Conservation (phyloP, 1,139 yeast species). For the Debaryomycetaceae sp. region DNA sequence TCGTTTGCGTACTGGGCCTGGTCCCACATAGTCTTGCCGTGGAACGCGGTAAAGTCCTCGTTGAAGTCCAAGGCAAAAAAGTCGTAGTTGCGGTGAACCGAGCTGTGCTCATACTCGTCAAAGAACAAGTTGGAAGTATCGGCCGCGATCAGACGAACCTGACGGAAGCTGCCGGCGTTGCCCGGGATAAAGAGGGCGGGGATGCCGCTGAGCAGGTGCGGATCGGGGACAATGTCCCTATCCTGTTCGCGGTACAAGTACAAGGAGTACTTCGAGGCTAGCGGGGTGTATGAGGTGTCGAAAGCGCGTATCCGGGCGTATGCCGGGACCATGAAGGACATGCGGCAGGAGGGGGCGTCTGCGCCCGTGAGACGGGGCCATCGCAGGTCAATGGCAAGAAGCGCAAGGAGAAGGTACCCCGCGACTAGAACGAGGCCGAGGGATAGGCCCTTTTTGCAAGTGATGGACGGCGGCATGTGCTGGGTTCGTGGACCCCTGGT, state of each 20-base stretch:
- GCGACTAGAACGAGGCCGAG: no score
- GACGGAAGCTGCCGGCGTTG: conserved; percentile 90
- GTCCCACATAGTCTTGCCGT: conserved; percentile 85
- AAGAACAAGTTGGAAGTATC: conserved; percentile 46
- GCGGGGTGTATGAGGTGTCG: conserved; percentile 57
- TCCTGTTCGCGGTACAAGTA: conserved; percentile 73
- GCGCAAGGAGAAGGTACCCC: no score
- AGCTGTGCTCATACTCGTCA: conserved; percentile 15
- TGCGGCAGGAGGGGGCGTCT: conserved; percentile 36
- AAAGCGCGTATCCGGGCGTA: conserved; percentile 65
- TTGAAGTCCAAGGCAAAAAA: conserved; percentile 88
- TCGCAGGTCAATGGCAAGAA: no score
- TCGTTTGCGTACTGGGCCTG: conserved; percentile 92
- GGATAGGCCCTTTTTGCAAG: no score
- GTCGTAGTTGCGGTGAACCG: conserved; percentile 43
- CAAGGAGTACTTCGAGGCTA: conserved; percentile 71
- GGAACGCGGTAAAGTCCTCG: conserved; percentile 94
- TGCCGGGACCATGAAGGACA: conserved; percentile 66
- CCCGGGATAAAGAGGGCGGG: conserved; percentile 95
- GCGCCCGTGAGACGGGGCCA: conserved; percentile 8
- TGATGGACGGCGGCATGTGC: no score
- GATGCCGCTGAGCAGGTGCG: conserved; percentile 46
- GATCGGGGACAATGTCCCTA: conserved; percentile 46
- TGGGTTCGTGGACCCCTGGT: no score
- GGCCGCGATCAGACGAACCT: conserved; percentile 87